Base-by-base conservation (phyloP, 495 filamentous ascomycete species). In the Cenococcum geophilum region DNA sequence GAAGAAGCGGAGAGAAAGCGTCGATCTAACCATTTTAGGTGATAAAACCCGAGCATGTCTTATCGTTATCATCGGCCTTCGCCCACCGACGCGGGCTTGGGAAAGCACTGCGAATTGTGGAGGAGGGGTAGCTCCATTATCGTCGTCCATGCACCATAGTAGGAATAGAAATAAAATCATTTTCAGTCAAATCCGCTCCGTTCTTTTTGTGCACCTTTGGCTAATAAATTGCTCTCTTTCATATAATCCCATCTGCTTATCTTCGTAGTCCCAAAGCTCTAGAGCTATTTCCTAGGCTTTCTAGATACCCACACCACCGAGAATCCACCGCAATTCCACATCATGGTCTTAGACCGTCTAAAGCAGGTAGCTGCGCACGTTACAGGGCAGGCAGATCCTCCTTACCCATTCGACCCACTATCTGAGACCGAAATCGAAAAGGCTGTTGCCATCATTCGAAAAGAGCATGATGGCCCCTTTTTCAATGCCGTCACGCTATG, bases 401-500 rank as follows among this genome's bases (percentile, higher is more conserved):
- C 85, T 45, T 86, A 97, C 70, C 92, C 92, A 12, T 83, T 96
- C 63, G 92, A 96, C 65, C 92, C 92, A 51, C 84, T 97, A 50
- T 80, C 83, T 16, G 81, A 82, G 0, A 67, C 76, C 4, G 92
- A 97, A 70, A 96, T 97, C 64, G 88, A 90, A 69, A 75, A 80
- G 6, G 84, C 84, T 9, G 87, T 92, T 55, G 71, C 80, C 1
- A 76, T 91, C 40, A 76, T 95, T 58, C 83, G 84, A 43, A 83
- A 86, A 62, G 82, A 86, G 58, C 78, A 96, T 75, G 86, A 82
- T 55, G 73, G 78, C 6, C 79, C 95, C 48, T 83, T 83, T 70
- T 96, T 91, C 82, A 96, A 97, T 77, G 89, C 91, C 4, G 85
- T 96, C 56, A 86, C 89, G n/a, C 76, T 95, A 10, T 88, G 82